These are phyloP conservation scores for Polyplosphaeria fusca DNA, from an alignment of 495 filamentous ascomycete genomes.

Conservation along the genomic window DNA sequence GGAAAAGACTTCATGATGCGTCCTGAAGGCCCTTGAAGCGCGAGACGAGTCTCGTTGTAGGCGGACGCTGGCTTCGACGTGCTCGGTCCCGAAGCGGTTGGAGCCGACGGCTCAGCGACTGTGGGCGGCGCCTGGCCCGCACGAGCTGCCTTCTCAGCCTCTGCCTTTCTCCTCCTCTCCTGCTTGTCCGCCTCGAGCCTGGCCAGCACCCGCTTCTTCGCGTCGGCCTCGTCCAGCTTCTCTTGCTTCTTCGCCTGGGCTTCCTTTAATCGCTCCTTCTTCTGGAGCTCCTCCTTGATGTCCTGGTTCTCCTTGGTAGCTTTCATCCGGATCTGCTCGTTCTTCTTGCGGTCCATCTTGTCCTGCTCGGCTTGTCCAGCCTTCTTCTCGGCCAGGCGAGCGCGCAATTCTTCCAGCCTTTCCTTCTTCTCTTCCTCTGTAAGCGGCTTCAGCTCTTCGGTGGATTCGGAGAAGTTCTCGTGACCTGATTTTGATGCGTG, in stretches of 20 bases:
- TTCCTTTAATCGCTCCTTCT: conserved; percentile 87
- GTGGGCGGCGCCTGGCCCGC: conserved; percentile 61
- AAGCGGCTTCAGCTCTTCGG: conserved; percentile 82
- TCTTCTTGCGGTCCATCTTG: conserved; percentile 79
- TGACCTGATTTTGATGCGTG: conserved; percentile 90
- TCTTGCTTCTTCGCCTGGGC: conserved; percentile 78
- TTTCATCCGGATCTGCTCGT: conserved; percentile 88
- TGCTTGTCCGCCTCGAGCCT: conserved; percentile 91
- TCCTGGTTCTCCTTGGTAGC: conserved; percentile 42
- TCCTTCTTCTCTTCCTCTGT: conserved; percentile 88
- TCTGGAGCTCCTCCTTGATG: conserved; percentile 60
- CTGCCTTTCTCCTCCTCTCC: conserved; percentile 74
- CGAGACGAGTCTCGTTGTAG: conserved; percentile 76
- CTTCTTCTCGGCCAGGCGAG: conserved; percentile 70
- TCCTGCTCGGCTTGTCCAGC: conserved; percentile 68
- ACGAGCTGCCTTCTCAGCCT: conserved; percentile 76
- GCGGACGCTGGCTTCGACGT: conserved; percentile 57
- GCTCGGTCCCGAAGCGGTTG: conserved; percentile 42
- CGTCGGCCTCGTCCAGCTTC: conserved; percentile 81
- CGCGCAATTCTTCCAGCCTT: conserved; percentile 68
- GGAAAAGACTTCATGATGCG: conserved; percentile 79
- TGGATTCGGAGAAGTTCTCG: conserved; percentile 88
- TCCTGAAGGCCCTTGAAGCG: conserved; percentile 71
- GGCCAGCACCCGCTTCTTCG: conserved; percentile 81
- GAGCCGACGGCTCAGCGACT: conserved; percentile 10